Percentiles rank a stretch among this genome's conserved stretches.
phyloP scores from a whole-genome alignment of 2,329 filamentous ascomycete genomes.

The Epichloe uncinata region DNA sequence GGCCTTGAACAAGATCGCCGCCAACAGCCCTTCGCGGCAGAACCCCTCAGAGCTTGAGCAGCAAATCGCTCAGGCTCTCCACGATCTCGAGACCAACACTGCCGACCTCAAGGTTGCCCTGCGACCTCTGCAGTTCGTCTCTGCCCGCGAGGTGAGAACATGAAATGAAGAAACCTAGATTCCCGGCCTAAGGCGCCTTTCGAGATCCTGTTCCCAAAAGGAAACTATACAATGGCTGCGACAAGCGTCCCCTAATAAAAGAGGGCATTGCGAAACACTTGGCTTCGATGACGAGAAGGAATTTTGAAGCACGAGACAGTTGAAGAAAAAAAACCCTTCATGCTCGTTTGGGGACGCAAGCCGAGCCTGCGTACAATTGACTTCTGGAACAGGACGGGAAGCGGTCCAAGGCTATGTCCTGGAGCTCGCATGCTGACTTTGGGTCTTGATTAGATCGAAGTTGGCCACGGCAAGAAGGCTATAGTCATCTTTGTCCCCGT shows the following conservation, averaged over 20 bases:
- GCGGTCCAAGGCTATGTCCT: conserved; percentile 58
- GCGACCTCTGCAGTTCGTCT: conserved; percentile 96
- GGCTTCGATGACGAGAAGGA: conserved; percentile 7
- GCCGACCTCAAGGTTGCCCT: conserved; percentile 93
- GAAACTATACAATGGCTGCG: conserved; percentile 22
- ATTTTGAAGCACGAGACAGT: neutral
- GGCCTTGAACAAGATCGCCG: conserved; percentile 94
- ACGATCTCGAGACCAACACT: conserved; percentile 98
- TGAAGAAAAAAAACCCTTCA: conserved; percentile 4
- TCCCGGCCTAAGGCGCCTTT: conserved; percentile 8
- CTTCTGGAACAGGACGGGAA: conserved; percentile 57
- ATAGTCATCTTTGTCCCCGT: conserved; percentile 99
- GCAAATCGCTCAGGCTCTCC: conserved; percentile 92
- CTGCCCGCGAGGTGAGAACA: conserved; percentile 93
- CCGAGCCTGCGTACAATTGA: conserved; percentile 26
- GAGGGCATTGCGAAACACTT: neutral
- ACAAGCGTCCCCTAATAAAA: conserved; percentile 8
- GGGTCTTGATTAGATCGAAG: conserved; percentile 78
- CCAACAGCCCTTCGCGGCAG: conserved; percentile 91
- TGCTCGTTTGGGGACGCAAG: conserved; percentile 13
- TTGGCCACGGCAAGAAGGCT: conserved; percentile 99
- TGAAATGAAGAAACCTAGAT: conserved; percentile 18
- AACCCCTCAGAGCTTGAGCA: conserved; percentile 96
- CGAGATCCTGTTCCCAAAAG: conserved; percentile 32
- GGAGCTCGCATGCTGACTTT: conserved; percentile 68